Conservation (phyloP, 2,329 filamentous ascomycete genomes). For the Penicillium glabrum region DNA sequence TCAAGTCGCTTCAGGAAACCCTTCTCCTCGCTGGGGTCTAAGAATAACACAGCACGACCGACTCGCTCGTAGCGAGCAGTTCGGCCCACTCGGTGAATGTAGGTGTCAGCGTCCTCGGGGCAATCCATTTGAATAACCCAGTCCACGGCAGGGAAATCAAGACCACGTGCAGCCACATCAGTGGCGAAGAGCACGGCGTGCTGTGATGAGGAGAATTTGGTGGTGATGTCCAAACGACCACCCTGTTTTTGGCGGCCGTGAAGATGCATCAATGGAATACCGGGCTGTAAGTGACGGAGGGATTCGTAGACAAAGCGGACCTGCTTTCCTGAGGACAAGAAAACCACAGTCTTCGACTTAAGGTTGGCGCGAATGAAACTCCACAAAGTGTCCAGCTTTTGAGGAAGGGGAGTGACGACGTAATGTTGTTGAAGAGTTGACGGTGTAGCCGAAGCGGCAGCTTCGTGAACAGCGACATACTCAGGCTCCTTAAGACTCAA, state of each 20-base stretch:
- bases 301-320: slow-evolving; percentile 94
- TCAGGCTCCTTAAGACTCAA: slow-evolving; percentile 87
- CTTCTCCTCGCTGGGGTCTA: slow-evolving; percentile 87
- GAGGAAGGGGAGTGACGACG: slow-evolving; percentile 75
- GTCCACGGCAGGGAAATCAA: slow-evolving; percentile 95
- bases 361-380: slow-evolving; percentile 89
- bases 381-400: slow-evolving; percentile 90
- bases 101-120: slow-evolving; percentile 94
- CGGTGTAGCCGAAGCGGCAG: slow-evolving; percentile 76
- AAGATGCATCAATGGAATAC: slow-evolving; percentile 87
- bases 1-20: slow-evolving; percentile 86
- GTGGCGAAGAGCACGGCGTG: slow-evolving; percentile 90
- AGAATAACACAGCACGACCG: slow-evolving; percentile 83
- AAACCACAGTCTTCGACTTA: slow-evolving; percentile 93
- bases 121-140: slow-evolving; percentile 99
- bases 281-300: slow-evolving; percentile 89
- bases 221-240: slow-evolving; percentile 82
- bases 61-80: slow-evolving; percentile 91
- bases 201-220: slow-evolving; percentile 76
- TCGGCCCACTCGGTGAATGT: slow-evolving; percentile 92
- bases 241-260: slow-evolving; percentile 93
- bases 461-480: slow-evolving; percentile 91
- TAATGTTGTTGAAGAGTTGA: slow-evolving; percentile 87
- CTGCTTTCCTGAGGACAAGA: slow-evolving; percentile 92
- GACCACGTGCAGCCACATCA: slow-evolving; percentile 87